Evolutionary conservation across 139 green algal genomes (phyloP).

Genomic region (Picochlorum sp.): DNA sequence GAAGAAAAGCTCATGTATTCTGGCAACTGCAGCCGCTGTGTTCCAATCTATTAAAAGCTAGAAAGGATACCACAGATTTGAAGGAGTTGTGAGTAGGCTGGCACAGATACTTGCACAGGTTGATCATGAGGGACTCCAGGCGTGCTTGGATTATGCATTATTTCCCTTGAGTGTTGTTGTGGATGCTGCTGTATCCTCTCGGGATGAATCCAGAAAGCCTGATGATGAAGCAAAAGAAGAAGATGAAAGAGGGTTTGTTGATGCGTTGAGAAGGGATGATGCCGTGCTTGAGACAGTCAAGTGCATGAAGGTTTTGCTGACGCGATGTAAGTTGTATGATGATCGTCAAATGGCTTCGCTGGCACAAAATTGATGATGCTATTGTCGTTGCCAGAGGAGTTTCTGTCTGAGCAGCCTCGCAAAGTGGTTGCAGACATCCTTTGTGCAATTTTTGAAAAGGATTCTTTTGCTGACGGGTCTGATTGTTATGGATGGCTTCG

Average conservation of each 20-base stretch:
- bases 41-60: conserved; percentile 42
- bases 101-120: not conserved
- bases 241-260: no score
- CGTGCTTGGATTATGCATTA: conserved; percentile 58
- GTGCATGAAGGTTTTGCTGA: no score
- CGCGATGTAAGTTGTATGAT: not conserved
- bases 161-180: conserved; percentile 59
- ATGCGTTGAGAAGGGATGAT: no score
- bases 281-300: no score
- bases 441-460: no score
- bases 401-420: not conserved
- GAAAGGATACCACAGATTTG: conserved; percentile 27
- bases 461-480: no score
- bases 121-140: conserved; percentile 24
- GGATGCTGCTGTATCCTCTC: conserved; percentile 32
- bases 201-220: not conserved
- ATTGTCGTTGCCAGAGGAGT: conserved; percentile 18
- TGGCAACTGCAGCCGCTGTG: conserved; percentile 46
- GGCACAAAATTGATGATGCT: conserved; percentile 44
- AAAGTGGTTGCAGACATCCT: not conserved
- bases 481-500: not conserved
- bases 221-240: no score
- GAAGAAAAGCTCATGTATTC: conserved; percentile 27
- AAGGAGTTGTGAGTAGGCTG: conserved; percentile 8
- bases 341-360: conserved; percentile 15